Percentiles rank a stretch among this genome's conserved stretches.
These are phyloP conservation scores for Tricladium varicosporioides DNA, from an alignment of 2,329 filamentous ascomycete genomes.

Conservation along the genomic window DNA sequence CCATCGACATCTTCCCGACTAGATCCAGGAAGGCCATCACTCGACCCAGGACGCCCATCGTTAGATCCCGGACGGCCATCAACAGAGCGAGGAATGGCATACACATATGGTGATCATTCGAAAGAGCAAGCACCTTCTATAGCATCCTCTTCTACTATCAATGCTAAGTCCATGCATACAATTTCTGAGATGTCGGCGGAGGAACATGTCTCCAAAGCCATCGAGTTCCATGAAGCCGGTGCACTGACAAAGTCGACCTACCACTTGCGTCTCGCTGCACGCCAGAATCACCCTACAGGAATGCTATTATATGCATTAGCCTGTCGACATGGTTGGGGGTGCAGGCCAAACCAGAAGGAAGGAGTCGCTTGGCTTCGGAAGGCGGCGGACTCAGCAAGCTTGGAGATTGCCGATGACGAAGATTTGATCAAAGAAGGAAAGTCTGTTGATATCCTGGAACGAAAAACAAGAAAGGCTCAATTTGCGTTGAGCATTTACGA, in stretches of 20 bases:
- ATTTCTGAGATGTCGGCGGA: slow-evolving; percentile 71
- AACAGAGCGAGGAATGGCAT: slow-evolving; percentile 49
- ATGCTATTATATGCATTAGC: slow-evolving; percentile 97
- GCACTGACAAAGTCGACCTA: slow-evolving; percentile 93
- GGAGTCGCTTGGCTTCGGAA: slow-evolving; percentile 90
- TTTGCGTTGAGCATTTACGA: slow-evolving; percentile 97
- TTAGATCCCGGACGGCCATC: slow-evolving; percentile 50
- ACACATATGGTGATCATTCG: slow-evolving; percentile 43
- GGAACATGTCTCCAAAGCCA: slow-evolving; percentile 86
- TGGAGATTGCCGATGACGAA: slow-evolving; percentile 83
- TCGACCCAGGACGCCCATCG: slow-evolving; percentile 45
- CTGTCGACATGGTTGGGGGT: slow-evolving; percentile 95
- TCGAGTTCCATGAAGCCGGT: slow-evolving; percentile 84
- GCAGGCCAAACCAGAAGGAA: slow-evolving; percentile 87
- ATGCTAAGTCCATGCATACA: slow-evolving; percentile 49
- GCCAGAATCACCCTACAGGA: slow-evolving; percentile 80
- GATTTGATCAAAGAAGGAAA: slow-evolving; percentile 62
- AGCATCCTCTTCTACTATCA: slow-evolving; percentile 33
- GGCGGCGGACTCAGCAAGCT: slow-evolving; percentile 78
- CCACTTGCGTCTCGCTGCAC: slow-evolving; percentile 85
- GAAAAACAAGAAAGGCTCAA: slow-evolving; percentile 83
- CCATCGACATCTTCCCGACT: slow-evolving; percentile 54
- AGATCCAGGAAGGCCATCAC: slow-evolving; percentile 49
- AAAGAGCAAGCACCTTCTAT: slow-evolving; percentile 37
- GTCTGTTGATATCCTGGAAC: slow-evolving; percentile 63